A percentile compares a stretch with the other conserved stretches of the same genome.
Evolutionary conservation across 1,284 basidiomycete species (phyloP).

Genomic region (Ceratobasidium sp.): DNA sequence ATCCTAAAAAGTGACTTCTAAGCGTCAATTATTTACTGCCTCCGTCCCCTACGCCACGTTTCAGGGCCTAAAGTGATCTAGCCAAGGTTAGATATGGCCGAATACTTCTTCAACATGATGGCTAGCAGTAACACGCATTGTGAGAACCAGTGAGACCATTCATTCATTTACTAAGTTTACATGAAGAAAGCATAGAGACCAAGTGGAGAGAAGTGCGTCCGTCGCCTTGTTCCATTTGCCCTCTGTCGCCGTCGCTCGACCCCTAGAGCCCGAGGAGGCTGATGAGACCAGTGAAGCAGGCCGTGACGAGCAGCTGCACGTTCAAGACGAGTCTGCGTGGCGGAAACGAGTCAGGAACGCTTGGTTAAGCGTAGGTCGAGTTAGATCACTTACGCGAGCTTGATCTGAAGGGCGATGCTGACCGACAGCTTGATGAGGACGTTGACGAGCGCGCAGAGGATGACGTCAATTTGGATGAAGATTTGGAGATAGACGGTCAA

Average conservation of each 20-base stretch:
- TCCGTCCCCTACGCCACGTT: too few relatives aligned
- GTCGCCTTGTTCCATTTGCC: background rate
- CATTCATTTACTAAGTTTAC: too few relatives aligned
- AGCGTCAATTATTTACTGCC: too few relatives aligned
- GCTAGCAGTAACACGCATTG: too few relatives aligned
- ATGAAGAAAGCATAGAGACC: too few relatives aligned
- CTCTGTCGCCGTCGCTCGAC: too few relatives aligned
- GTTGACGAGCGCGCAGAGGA: slow-evolving; percentile 10
- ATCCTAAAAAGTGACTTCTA: too few relatives aligned
- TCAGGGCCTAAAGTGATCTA: too few relatives aligned
- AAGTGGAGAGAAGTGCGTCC: background rate
- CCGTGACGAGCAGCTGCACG: slow-evolving; percentile 1
- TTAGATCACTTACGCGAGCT: slow-evolving; percentile 7
- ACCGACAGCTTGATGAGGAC: slow-evolving; percentile 4
- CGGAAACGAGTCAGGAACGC: background rate
- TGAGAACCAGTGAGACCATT: too few relatives aligned
- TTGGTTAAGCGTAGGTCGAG: background rate
- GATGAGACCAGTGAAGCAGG: slow-evolving; percentile 17
- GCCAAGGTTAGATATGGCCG: too few relatives aligned
- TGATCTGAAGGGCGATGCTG: background rate
- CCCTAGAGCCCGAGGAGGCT: slow-evolving; percentile 2
- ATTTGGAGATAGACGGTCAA: background rate
- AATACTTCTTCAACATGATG: too few relatives aligned
- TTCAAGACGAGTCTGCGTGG: slow-evolving; percentile 1
- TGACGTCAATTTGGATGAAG: slow-evolving; percentile 5